These are phyloP conservation scores for Picea abies DNA, from an alignment of 83 land plant species.

Conservation along the genomic window DNA sequence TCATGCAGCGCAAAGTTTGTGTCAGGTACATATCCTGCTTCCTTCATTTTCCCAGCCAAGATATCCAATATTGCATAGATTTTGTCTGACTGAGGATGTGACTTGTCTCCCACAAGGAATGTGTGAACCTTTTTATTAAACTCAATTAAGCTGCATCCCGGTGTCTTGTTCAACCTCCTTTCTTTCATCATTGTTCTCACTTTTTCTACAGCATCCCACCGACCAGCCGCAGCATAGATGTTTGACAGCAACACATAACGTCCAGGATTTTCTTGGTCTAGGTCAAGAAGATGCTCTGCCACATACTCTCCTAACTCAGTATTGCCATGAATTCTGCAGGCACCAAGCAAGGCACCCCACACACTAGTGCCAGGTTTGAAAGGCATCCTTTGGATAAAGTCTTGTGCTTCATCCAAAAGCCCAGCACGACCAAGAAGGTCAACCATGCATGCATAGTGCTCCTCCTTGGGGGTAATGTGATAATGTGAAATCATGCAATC, in stretches of 20 bases:
- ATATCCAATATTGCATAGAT: neutral
- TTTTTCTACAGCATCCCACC: slow-evolving; percentile 6
- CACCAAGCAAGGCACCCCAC: slow-evolving; percentile 15
- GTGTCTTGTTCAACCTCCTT: slow-evolving; percentile 5
- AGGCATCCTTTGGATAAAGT: slow-evolving; percentile 1
- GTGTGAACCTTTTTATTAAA: neutral
- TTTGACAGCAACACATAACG: slow-evolving; percentile 7
- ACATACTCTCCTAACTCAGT: neutral
- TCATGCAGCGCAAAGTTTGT: slow-evolving; percentile 14
- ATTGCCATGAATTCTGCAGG: slow-evolving; percentile 14
- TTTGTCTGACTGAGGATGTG: neutral
- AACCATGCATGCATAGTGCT: slow-evolving; percentile 14
- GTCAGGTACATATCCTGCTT: slow-evolving; percentile 7
- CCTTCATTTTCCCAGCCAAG: neutral
- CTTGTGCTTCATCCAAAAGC: neutral
- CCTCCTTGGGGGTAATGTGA: neutral
- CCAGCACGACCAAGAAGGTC: slow-evolving; percentile 18
- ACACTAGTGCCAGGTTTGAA: neutral
- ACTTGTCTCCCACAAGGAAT: slow-evolving; percentile 7
- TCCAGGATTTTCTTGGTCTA: slow-evolving; percentile 5
- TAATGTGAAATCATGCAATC: neutral
- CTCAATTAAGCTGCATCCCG: slow-evolving; percentile 6
- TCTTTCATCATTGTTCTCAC: slow-evolving; percentile 7
- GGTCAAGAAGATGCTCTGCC: neutral
- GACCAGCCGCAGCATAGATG: slow-evolving; percentile 12